Base-by-base conservation (phyloP, 2,329 filamentous ascomycete species). In the Penicillium aurantiogriseum region DNA sequence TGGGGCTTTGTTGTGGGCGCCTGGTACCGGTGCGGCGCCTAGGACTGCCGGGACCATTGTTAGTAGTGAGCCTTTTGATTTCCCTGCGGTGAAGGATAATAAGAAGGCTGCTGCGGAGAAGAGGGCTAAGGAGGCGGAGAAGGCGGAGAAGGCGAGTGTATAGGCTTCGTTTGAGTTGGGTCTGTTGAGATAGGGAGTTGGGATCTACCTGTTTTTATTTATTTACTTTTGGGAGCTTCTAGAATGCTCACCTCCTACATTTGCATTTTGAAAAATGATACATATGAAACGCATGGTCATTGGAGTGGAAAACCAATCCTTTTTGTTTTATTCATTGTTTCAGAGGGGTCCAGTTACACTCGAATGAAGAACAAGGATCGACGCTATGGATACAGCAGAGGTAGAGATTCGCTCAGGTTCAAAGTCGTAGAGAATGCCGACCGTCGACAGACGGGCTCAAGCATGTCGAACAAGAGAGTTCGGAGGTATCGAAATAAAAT, bases 1-100 rank as follows among this genome's bases (percentile, higher is more conserved):
- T 11, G 94, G 94, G 15, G 77, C 88, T 51, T 76, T 97, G 74
- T 89, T 89, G 42, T 99, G 94, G 94, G 88, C 89, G 69, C 80
- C 85, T 33, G 73, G 71, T 21, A 73, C 73, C 15, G 73, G 74
- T 61, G 74, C 82, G 76, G 40, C 82, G 76, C 57, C 74, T 39
- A 81, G 83, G 78, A 79, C 81, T 60, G 77, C 72, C 19, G 71
- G 85, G 4, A 72, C 77, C 58, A 80, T 80, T 2, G 82, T 83
- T 2, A 72, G 69, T 63, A 84, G 80, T 60, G 74, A 79, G 66
- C 63, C 67, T 11, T 87, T 87, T 73, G 73, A 75, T 56, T 80
- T 88, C 69, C 85, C 85, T 0, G 69, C 74, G 31, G 69, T 87
- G 67, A 85, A 84, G 69, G 79, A 71, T 9, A 81, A 77, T 67